A percentile compares a stretch with the other conserved stretches of the same genome.
Conservation (phyloP, 108 stramenopile genomes). For the Cylindrotheca fusiformis region DNA sequence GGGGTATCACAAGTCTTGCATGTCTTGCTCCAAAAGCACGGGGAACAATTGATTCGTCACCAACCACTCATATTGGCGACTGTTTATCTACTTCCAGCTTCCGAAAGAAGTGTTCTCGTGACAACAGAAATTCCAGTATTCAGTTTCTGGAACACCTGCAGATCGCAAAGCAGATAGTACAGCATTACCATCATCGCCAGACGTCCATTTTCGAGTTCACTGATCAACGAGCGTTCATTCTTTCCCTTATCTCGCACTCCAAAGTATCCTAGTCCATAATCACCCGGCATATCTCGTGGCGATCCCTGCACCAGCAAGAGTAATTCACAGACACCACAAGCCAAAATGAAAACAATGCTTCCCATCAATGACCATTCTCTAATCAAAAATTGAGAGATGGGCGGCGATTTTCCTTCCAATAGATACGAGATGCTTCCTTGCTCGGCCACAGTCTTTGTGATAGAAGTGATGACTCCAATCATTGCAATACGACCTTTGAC, state of each 20-base stretch:
- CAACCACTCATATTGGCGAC: too few species aligned
- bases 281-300: conserved; percentile 38
- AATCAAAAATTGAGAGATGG: conserved; percentile 1
- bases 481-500: too few species aligned
- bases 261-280: conserved; percentile 44
- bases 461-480: too few species aligned
- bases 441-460: too few species aligned
- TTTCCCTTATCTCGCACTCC: conserved; percentile 37
- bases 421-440: too few species aligned
- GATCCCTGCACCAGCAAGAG: conserved; percentile 31
- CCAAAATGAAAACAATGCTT: conserved; percentile 21
- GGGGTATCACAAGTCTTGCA: too few species aligned
- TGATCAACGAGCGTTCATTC: conserved; percentile 30
- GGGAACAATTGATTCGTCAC: too few species aligned
- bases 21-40: too few species aligned
- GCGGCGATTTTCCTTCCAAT: not conserved
- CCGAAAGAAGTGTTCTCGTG: too few species aligned
- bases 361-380: conserved; percentile 6
- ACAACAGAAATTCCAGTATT: too few species aligned
- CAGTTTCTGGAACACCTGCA: too few species aligned
- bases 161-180: conserved; percentile 3
- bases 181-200: conserved; percentile 47
- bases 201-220: conserved; percentile 54
- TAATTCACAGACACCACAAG: conserved; percentile 33
- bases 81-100: too few species aligned